Percentiles rank a stretch among this genome's conserved stretches.
Conservation (phyloP, 192 early-diverging fungal genomes). For the Backusella westeae region DNA sequence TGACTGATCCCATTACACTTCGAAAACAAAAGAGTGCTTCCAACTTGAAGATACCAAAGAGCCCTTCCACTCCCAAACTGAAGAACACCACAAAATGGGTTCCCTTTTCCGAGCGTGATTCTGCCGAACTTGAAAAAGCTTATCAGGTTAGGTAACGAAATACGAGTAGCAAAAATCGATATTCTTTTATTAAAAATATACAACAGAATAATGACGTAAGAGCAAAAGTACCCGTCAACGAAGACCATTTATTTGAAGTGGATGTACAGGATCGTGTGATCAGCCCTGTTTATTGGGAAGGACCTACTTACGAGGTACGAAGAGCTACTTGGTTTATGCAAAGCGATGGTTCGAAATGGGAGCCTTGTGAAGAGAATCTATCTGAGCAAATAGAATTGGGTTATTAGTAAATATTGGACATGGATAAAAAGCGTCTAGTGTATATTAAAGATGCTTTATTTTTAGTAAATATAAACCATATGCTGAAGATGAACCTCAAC, state of each 20-base stretch:
- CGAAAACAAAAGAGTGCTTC: slow-evolving; percentile 20
- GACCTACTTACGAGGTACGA: slow-evolving; percentile 76
- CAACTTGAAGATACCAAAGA: slow-evolving; percentile 28
- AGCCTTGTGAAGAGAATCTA: slow-evolving; percentile 83
- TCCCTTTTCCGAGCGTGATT: slow-evolving; percentile 55
- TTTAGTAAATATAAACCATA: slow-evolving; percentile 33
- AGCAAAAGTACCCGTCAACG: slow-evolving; percentile 63
- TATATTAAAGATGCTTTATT: background rate
- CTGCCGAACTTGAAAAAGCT: slow-evolving; percentile 53
- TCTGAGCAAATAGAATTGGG: slow-evolving; percentile 80
- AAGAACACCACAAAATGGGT: slow-evolving; percentile 49
- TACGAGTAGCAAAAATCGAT: background rate
- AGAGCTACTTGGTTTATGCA: slow-evolving; percentile 84
- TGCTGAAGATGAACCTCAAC: slow-evolving; percentile 5
- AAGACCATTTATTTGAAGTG: slow-evolving; percentile 81
- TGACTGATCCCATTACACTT: slow-evolving; percentile 18
- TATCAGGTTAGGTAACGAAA: slow-evolving; percentile 33
- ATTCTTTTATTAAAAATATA: background rate
- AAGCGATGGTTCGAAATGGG: slow-evolving; percentile 57
- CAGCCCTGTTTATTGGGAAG: slow-evolving; percentile 76
- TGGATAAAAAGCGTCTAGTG: too few species aligned
- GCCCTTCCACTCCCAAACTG: slow-evolving; percentile 35
- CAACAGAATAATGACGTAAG: slow-evolving; percentile 29
- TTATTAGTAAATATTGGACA: slow-evolving; percentile 47
- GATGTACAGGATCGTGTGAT: slow-evolving; percentile 68